Conservation (phyloP, 129 eudicot genomes). For the Chrysanthemum lavandulifolium region DNA sequence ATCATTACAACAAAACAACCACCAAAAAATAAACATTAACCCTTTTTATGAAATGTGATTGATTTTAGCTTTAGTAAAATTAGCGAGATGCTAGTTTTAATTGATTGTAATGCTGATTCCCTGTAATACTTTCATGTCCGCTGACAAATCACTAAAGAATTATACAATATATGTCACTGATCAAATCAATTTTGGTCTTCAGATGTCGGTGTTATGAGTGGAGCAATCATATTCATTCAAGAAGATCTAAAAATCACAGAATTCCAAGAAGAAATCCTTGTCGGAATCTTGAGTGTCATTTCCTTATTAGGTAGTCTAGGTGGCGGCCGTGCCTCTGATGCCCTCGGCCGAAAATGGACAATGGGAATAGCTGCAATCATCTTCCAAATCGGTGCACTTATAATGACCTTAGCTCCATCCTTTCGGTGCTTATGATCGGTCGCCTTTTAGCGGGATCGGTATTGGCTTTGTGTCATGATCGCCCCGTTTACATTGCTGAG, state of each 20-base stretch:
- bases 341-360: constrained; percentile 90
- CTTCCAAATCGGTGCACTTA: constrained; percentile 67
- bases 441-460: constrained; percentile 72
- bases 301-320: constrained; percentile 77
- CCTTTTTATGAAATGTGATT: no score
- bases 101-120: background rate
- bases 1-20: no score
- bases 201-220: constrained; percentile 96
- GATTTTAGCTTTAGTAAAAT: no score
- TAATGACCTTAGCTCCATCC: constrained; percentile 71
- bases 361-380: constrained; percentile 79
- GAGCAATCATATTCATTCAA: constrained; percentile 77
- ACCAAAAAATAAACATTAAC: no score
- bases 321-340: constrained; percentile 79
- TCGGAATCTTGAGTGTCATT: constrained; percentile 71
- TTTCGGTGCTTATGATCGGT: constrained; percentile 64
- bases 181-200: constrained; percentile 14
- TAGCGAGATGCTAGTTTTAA: background rate
- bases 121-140: background rate
- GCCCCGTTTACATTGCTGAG: constrained; percentile 84
- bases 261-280: constrained; percentile 75
- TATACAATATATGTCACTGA: constrained; percentile 3
- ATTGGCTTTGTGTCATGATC: constrained; percentile 88
- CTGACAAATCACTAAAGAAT: background rate
- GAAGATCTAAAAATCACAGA: constrained; percentile 72